Base-by-base conservation (phyloP, 1,139 yeast species). In the Geotrichum reessii region DNA sequence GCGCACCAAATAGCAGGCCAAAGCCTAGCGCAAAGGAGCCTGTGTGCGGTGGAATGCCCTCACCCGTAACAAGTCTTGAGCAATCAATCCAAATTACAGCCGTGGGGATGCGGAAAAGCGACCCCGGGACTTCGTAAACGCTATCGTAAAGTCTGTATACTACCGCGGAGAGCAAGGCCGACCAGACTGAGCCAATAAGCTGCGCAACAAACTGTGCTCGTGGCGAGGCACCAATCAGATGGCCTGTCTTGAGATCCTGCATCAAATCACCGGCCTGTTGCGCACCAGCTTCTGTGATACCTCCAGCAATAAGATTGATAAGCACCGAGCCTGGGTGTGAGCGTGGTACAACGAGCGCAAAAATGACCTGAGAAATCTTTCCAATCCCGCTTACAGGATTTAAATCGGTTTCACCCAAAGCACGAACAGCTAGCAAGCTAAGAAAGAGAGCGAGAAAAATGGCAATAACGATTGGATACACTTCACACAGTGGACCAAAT, bases 381-480 rank as follows among this genome's bases (percentile, higher is more conserved):
- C 99, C 98, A 49, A 93, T 92, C 0, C 98, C 98, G 67, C 96
- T 87, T 1, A 93, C 99, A 0, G 99, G 99, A 69, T 93, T 93
- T 65, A 93, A 78, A 73, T 93, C 99, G 0, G 99, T 93, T 70
- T 93, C 98, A 8, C 99, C 99, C 8, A 93, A 76, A 0, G 99
- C 97, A 56, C 98, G 77, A 0, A 93, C 96, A 1, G 96, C 99
- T 11, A 93, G 76, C 1, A 93, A 79, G 0, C 97, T 88, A 55
- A 93, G 78, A 61, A 90, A 74, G 49, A 92, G 75, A 0, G 99
- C 96, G 46, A 93, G 69, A 0, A 85, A 60, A 4, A 92, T 81
- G 0, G 97, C 95, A 2, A 82, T 73, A 0, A 84, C 67, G 49
- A 87, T 78, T 0, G 95, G 82, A 66, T 87, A 86, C 7, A 86